A percentile compares a stretch with the other conserved stretches of the same genome.
These are phyloP conservation scores for Candida vaughaniae DNA, from an alignment of 805 yeast species.

Conservation along the genomic window DNA sequence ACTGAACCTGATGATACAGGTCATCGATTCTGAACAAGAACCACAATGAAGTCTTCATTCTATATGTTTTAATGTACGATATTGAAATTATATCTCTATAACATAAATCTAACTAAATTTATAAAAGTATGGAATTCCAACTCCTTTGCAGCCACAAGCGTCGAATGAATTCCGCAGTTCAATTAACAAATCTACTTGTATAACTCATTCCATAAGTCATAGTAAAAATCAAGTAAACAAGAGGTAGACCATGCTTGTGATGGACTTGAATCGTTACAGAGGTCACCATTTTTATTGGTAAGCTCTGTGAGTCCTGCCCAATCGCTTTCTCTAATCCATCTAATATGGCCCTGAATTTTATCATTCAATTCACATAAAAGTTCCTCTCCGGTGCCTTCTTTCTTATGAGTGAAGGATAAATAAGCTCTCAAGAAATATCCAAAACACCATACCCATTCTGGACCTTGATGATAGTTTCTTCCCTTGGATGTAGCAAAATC, in stretches of 20 bases:
- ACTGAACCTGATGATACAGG: too few species aligned
- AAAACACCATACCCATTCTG: conserved; percentile 94
- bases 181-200: conserved; percentile 4
- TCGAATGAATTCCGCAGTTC: neutral
- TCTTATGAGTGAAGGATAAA: conserved; percentile 49
- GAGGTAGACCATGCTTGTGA: conserved; percentile 97
- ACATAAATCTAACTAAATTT: too few species aligned
- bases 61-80: too few species aligned
- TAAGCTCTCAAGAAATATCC: conserved; percentile 88
- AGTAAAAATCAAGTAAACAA: conserved; percentile 76
- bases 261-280: conserved; percentile 86
- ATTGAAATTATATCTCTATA: too few species aligned
- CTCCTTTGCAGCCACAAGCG: too few species aligned
- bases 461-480: conserved; percentile 97
- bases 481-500: conserved; percentile 95
- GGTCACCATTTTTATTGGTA: conserved; percentile 81
- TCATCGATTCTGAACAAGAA: too few species aligned
- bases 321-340: conserved; percentile 69
- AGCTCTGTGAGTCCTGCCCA: conserved; percentile 96
- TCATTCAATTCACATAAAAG: conserved; percentile 49
- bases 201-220: conserved; percentile 50
- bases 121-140: neutral
- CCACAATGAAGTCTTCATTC: too few species aligned
- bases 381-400: conserved; percentile 36
- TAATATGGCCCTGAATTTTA: conserved; percentile 62